Base-by-base conservation (phyloP, 2,329 filamentous ascomycete genomes). In the Hortaea sp. region DNA sequence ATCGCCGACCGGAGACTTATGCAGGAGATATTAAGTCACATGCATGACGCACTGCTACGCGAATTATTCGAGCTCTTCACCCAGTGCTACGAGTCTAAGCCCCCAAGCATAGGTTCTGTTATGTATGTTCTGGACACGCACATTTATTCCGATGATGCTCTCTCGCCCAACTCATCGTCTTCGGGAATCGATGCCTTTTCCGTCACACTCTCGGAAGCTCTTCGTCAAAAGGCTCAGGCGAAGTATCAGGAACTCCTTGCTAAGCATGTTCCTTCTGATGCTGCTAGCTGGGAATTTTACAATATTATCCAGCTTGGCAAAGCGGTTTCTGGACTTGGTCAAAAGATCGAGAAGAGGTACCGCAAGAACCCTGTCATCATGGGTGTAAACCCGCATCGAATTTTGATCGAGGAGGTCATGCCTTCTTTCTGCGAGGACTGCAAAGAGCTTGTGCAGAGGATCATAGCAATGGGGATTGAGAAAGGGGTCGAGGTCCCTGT, bases 311-410 rank as follows among this genome's bases (percentile, higher is more conserved):
- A 89, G 60, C 77, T 98, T 27, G 88, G 89, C 11, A 87, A 92
- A 62, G 80, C 81, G 0, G 87, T 97, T 5, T 82, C 88, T 42
- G 88, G 86, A 54, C 74, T 95, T 30, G 87, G 85, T 52, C 83
- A 94, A 58, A 86, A 84, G 62, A 94, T 95, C 43, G 84, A 88
- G 64, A 97, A 97, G 68, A 81, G 90, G 42, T 98, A 95, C 66
- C 81, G 81, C 57, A 90, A 85, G 57, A 92, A 84, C 48, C 87
- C 87, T 1, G 83, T 88, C 51, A 85, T 97, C 49, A 84, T 95
- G 80, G 88, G 88, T 29, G 77, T 80, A 12, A 78, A 77, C 48
- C 78, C 78, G 9, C 67, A 81, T 56, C 80, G 77, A 41, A 84
- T 92, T 32, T 72, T 97, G 30, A 81, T 95, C 5, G 78, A 85